Evolutionary conservation across 2,329 filamentous ascomycete species (phyloP), one percentile per base, ranked within the genome.

Genomic region (Arthrobotrys sinensis): DNA sequence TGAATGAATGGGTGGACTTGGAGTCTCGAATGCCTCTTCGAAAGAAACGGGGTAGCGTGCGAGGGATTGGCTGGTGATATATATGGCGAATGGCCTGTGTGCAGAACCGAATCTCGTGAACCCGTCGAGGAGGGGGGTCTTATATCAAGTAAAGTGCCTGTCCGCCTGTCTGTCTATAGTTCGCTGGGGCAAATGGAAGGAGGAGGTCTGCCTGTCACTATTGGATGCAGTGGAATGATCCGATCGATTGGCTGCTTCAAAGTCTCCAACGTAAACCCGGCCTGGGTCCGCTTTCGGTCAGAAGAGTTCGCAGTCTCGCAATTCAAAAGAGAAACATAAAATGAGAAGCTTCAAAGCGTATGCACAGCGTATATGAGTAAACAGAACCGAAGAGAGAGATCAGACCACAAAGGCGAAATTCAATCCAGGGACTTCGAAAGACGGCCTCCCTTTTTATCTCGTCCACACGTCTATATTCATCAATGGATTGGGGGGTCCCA

Each of bases 381-480:
- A 55, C 48, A 53, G 34, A 52, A 38, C 28, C n/a, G 28, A 45
- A 62, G 53, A 40, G 34, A 46, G 16, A 66, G 50, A 73, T 60
- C 60, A 65, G 60, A 66, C 62, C 69, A 73, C 62, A 57, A 64
- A 43, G 48, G 36, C 24, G 62, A 38, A n/a, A 40, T 70, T 5
- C 12, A 70, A 38, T 24, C 43, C 36, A 2, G 36, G 32, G 16
- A 11, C 43, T 36, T 60, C 36, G 36, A 60, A 65, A 57, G 69
- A 55, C 32, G 36, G 60, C 21, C 69, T 53, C 48, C 60, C 69
- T 65, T 73, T 73, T 73, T 73, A 73, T 73, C 62, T 65, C 62
- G 48, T 73, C 43, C 38, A 55, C 46, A 48, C 19, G 36, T 57
- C 60, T 60, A 55, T 32, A 21, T 45, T 19, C 19, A 28, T 63